These are phyloP conservation scores for Coemansia sp. DNA, from an alignment of 192 early-diverging fungal genomes.

Conservation along the genomic window DNA sequence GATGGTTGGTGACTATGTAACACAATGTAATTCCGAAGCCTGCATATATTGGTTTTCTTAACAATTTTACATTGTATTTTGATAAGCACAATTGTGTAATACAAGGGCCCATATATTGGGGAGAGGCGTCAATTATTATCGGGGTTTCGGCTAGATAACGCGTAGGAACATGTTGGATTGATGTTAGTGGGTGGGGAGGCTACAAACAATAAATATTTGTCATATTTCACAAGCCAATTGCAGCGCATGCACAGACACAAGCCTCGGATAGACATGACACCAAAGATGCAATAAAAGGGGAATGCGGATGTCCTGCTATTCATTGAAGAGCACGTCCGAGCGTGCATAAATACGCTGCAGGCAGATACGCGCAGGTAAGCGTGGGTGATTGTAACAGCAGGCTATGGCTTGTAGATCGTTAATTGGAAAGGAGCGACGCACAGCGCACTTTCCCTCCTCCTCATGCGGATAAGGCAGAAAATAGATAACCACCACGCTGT, in stretches of 20 bases:
- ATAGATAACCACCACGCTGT: constrained; percentile 2
- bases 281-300: not conserved
- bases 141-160: not conserved
- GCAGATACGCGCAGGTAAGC: not conserved
- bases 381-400: not conserved
- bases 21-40: not conserved
- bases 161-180: not conserved
- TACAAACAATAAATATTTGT: not conserved
- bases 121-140: not conserved
- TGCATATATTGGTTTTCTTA: not conserved
- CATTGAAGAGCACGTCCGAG: not conserved
- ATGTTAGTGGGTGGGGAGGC: not conserved
- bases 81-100: not conserved
- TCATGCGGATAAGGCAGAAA: not conserved
- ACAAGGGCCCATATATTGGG: not conserved
- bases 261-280: not conserved
- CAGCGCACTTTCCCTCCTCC: not conserved
- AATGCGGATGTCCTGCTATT: not conserved
- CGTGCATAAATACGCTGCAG: constrained; percentile 7
- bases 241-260: not conserved
- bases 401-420: constrained; percentile 1
- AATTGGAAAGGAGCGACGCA: not conserved
- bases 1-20: not conserved
- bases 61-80: not conserved
- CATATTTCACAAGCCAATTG: not conserved